phyloP scores from a whole-genome alignment of 1,284 basidiomycete genomes.

The Pterulicium gracile region DNA sequence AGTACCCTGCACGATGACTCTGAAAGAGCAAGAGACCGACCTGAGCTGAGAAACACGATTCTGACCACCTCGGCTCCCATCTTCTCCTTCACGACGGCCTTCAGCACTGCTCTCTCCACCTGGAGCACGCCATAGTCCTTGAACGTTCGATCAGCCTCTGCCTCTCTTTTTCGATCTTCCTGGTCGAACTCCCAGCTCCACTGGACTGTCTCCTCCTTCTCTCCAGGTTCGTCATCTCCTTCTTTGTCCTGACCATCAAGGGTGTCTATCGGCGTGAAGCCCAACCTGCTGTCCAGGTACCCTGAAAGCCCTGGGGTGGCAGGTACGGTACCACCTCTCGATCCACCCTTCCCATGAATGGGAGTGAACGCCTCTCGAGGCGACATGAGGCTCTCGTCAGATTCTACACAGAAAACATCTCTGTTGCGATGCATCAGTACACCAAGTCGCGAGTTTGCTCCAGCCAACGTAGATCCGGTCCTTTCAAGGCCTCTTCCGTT shows the following conservation, averaged over 20 bases:
- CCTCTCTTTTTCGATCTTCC: slow-evolving; percentile 49
- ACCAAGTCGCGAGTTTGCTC: too few species aligned
- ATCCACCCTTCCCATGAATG: too few species aligned
- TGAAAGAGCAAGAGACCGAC: slow-evolving; percentile 27
- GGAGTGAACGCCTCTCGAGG: too few species aligned
- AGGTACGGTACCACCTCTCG: background rate
- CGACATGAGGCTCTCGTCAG: background rate
- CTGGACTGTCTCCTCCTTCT: slow-evolving; percentile 21
- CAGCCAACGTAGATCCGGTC: too few species aligned
- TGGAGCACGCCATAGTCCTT: slow-evolving; percentile 56
- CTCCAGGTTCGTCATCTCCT: too few species aligned
- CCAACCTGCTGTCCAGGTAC: background rate
- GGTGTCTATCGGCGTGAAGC: background rate
- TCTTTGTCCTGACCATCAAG: too few species aligned
- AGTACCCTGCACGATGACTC: slow-evolving; percentile 9
- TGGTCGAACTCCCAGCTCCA: slow-evolving; percentile 66
- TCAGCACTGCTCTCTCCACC: slow-evolving; percentile 59
- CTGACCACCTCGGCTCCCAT: slow-evolving; percentile 51
- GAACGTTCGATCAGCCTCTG: slow-evolving; percentile 42
- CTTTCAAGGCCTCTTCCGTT: too few species aligned
- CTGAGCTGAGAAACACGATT: slow-evolving; percentile 64
- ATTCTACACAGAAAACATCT: background rate
- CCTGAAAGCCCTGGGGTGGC: background rate
- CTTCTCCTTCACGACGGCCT: slow-evolving; percentile 64
- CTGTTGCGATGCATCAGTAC: background rate